Evolutionary conservation across 805 yeast genomes (phyloP).

Genomic region (Saturnispora mendoncae): DNA sequence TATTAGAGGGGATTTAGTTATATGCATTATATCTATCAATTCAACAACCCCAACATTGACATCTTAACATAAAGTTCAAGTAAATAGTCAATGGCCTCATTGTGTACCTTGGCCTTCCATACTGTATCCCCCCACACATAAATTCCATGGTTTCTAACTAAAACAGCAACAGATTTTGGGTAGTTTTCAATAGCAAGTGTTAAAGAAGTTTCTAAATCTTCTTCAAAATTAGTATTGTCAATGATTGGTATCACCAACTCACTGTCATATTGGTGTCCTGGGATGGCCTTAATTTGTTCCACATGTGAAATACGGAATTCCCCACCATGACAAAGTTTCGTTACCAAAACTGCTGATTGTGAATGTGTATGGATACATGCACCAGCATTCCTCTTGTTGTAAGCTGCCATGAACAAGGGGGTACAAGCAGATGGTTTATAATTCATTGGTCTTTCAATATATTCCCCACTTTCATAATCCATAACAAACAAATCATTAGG

Average conservation of each 20-base stretch:
- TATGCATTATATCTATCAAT: neutral
- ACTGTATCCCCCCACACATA: conserved; percentile 94
- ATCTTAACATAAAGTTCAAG: conserved; percentile 78
- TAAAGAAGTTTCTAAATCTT: conserved; percentile 62
- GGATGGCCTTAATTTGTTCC: conserved; percentile 91
- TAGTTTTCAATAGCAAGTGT: conserved; percentile 55
- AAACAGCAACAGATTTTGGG: conserved; percentile 75
- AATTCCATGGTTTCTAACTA: conserved; percentile 89
- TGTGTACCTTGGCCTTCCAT: conserved; percentile 88
- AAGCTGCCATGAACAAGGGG: conserved; percentile 73
- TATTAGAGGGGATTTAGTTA: conserved; percentile 5
- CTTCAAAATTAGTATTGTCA: conserved; percentile 85
- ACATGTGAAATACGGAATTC: conserved; percentile 71
- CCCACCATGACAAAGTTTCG: conserved; percentile 48
- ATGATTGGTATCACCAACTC: conserved; percentile 80
- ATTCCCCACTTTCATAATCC: conserved; percentile 42
- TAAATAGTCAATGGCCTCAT: conserved; percentile 87
- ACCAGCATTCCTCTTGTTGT: conserved; percentile 60
- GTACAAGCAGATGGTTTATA: conserved; percentile 92
- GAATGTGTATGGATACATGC: conserved; percentile 96
- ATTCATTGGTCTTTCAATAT: conserved; percentile 50
- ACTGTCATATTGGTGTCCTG: conserved; percentile 59
- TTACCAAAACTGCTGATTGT: conserved; percentile 74
- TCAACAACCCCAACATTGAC: conserved; percentile 23
- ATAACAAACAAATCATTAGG: conserved; percentile 79